These are phyloP conservation scores for Exophiala spinifera DNA, from an alignment of 2,329 filamentous ascomycete genomes.

Conservation along the genomic window DNA sequence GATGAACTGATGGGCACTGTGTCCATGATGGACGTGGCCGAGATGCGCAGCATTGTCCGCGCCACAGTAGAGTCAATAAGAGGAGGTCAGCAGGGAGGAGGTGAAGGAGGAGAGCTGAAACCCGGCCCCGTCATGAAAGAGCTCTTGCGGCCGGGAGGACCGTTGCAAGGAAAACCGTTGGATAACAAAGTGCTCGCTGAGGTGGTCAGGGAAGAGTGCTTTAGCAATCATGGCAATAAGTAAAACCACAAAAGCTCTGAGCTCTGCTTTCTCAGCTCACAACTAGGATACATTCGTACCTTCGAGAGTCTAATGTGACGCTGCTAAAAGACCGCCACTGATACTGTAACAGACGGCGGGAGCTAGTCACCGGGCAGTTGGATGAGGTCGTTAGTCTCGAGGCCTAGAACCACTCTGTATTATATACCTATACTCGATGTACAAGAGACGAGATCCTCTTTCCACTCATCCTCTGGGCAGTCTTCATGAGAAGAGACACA, in stretches of 20 bases:
- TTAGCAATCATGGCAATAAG: slow-evolving; percentile 8
- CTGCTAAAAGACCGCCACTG: too few species aligned
- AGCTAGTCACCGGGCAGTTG: too few species aligned
- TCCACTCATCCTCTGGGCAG: not conserved
- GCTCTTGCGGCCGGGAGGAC: slow-evolving; percentile 41
- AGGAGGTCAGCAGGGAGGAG: not conserved
- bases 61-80: slow-evolving; percentile 37
- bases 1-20: slow-evolving; percentile 46
- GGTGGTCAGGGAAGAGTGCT: slow-evolving; percentile 36
- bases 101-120: slow-evolving; percentile 32
- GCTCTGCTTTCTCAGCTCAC: too few species aligned
- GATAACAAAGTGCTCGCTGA: slow-evolving; percentile 42
- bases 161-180: slow-evolving; percentile 44
- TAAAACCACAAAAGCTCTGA: not conserved
- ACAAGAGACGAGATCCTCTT: not conserved
- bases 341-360: too few species aligned
- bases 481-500: too few species aligned
- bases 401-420: not conserved
- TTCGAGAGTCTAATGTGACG: too few species aligned
- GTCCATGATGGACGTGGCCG: slow-evolving; percentile 40
- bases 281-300: too few species aligned
- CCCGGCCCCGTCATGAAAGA: slow-evolving; percentile 42
- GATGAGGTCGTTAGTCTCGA: not conserved
- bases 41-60: slow-evolving; percentile 39
- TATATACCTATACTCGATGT: not conserved